A percentile compares a stretch with the other conserved stretches of the same genome.
Conservation (phyloP, 2,329 filamentous ascomycete genomes). For the Fusarium euwallaceae region DNA sequence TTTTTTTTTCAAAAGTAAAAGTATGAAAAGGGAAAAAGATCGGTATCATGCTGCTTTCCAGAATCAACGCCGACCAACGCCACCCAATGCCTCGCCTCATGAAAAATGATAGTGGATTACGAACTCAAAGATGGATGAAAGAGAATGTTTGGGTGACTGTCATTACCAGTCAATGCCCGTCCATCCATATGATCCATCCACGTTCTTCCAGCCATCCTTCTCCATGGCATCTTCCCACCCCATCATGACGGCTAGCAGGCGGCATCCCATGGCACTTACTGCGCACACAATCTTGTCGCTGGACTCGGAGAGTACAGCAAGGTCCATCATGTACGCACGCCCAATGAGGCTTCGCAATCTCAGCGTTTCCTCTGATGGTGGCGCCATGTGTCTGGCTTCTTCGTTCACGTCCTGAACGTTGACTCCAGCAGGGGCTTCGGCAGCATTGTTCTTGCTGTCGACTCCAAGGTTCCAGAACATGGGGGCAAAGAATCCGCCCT, state of each 20-base stretch:
- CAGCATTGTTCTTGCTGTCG: constrained; percentile 57
- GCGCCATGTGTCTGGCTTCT: constrained; percentile 42
- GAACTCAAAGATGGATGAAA: constrained; percentile 1
- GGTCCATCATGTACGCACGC: constrained; percentile 84
- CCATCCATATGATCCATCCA: constrained; percentile 80
- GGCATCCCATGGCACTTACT: constrained; percentile 79
- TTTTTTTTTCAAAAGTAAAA: neutral
- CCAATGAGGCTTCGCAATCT: constrained; percentile 80
- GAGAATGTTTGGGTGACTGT: neutral
- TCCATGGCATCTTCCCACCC: constrained; percentile 80
- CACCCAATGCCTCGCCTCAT: constrained; percentile 17
- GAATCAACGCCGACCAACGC: constrained; percentile 39
- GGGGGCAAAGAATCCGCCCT: constrained; percentile 85
- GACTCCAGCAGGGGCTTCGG: constrained; percentile 49
- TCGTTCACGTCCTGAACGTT: constrained; percentile 42
- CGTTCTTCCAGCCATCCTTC: constrained; percentile 77
- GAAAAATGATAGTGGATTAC: constrained; percentile 14
- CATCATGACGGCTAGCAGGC: constrained; percentile 86
- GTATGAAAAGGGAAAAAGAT: constrained; percentile 16
- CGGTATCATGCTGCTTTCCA: constrained; percentile 30
- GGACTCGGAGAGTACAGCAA: constrained; percentile 77
- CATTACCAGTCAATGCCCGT: constrained; percentile 57
- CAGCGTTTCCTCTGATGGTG: constrained; percentile 68
- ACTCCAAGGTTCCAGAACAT: constrained; percentile 84
- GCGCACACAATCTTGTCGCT: constrained; percentile 82